A percentile compares a stretch with the other conserved stretches of the same genome.
Evolutionary conservation across 164 flowering plant species (phyloP).

Genomic region (Stephania cephalantha): DNA sequence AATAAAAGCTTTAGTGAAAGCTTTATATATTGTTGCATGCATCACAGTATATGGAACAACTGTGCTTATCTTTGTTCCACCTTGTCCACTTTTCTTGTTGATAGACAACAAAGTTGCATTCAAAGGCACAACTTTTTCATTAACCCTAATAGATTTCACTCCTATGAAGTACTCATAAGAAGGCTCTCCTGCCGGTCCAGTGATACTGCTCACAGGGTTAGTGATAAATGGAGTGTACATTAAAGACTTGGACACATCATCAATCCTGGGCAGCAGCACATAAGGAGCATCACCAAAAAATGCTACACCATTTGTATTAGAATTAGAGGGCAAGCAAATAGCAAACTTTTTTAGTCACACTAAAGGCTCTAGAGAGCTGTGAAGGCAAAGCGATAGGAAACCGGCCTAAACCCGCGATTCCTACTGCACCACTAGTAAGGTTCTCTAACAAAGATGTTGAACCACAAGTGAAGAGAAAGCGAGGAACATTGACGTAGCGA

Average conservation of each 20-base stretch:
- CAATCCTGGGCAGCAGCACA: too few species aligned
- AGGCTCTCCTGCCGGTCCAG: slow-evolving; percentile 10
- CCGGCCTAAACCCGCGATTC: too few species aligned
- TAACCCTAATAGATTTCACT: slow-evolving; percentile 31
- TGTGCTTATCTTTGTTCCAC: slow-evolving; percentile 29
- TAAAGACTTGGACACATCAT: slow-evolving; percentile 13
- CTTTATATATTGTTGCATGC: slow-evolving; percentile 33
- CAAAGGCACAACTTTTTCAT: slow-evolving; percentile 18
- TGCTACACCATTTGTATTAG: slow-evolving; percentile 17
- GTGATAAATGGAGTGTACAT: slow-evolving; percentile 19
- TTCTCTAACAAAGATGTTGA: too few species aligned
- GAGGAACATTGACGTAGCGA: too few species aligned
- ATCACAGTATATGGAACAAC: slow-evolving; percentile 20
- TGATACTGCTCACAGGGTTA: slow-evolving; percentile 17
- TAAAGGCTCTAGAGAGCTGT: too few species aligned
- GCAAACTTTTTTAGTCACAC: slow-evolving; percentile 4
- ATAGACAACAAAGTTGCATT: slow-evolving; percentile 22
- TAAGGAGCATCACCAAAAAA: slow-evolving; percentile 36
- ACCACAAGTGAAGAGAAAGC: too few species aligned
- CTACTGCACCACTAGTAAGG: too few species aligned
- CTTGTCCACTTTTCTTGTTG: slow-evolving; percentile 9
- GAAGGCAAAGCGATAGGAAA: too few species aligned
- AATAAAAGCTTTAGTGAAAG: slow-evolving; percentile 23
- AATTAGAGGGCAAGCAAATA: slow-evolving; percentile 20
- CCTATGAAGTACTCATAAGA: too few species aligned